Percentiles rank a stretch among this genome's conserved stretches.
Evolutionary conservation across 2,329 filamentous ascomycete genomes (phyloP).

Genomic region (Colletotrichum sp.): DNA sequence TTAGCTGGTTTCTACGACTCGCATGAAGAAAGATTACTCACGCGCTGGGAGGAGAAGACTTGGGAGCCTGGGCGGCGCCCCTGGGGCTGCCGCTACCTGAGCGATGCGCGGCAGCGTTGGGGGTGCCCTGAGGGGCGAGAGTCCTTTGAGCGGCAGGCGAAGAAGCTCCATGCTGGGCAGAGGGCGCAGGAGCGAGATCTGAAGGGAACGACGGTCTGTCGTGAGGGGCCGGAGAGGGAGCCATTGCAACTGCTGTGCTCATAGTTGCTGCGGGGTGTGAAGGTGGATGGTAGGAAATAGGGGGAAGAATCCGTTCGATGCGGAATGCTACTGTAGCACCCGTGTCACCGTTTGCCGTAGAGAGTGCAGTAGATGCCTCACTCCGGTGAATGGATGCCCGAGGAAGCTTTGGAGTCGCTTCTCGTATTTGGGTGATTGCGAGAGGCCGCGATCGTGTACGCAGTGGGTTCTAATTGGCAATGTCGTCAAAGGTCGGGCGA

Average conservation of each 20-base stretch:
- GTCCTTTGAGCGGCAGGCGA: slow-evolving; percentile 53
- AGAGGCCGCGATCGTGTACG: not conserved
- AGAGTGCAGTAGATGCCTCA: not conserved
- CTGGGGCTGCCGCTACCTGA: slow-evolving; percentile 62
- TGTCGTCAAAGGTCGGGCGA: slow-evolving; percentile 3
- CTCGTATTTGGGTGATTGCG: not conserved
- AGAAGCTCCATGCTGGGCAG: slow-evolving; percentile 31
- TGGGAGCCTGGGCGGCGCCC: slow-evolving; percentile 41
- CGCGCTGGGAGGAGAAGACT: slow-evolving; percentile 64
- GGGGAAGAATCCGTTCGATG: not conserved
- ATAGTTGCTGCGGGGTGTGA: slow-evolving; percentile 45
- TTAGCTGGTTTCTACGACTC: slow-evolving; percentile 3
- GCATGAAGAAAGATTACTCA: slow-evolving; percentile 42
- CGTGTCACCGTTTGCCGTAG: not conserved
- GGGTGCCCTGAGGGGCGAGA: slow-evolving; percentile 41
- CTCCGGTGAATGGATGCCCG: not conserved
- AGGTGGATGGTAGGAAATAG: not conserved
- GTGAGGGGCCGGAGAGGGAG: slow-evolving; percentile 70
- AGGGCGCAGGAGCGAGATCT: slow-evolving; percentile 45
- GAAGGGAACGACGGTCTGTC: slow-evolving; percentile 64
- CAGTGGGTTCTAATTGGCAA: slow-evolving; percentile 1
- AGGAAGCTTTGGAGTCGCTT: not conserved
- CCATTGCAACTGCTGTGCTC: slow-evolving; percentile 73
- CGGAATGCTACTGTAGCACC: slow-evolving; percentile 3
- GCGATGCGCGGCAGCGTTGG: slow-evolving; percentile 50